These are phyloP conservation scores for Bretziella fagacearum DNA, from an alignment of 2,329 filamentous ascomycete species.

Conservation along the genomic window DNA sequence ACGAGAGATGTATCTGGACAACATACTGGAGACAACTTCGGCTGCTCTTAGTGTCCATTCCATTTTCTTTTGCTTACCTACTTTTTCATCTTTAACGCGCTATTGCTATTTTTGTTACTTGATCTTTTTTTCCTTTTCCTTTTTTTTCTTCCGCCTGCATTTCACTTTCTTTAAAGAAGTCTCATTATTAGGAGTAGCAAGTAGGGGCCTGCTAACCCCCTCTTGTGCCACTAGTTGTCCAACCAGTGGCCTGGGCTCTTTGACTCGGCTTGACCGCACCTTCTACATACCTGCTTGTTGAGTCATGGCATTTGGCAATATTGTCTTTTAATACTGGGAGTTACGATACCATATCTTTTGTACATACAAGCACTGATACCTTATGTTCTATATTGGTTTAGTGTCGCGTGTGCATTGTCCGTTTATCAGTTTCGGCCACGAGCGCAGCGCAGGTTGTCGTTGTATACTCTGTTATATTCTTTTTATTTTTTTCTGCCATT, in stretches of 20 bases:
- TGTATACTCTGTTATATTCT: neutral
- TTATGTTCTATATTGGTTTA: neutral
- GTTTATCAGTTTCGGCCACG: neutral
- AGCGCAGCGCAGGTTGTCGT: neutral
- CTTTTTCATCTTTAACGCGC: too few relatives aligned
- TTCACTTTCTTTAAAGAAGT: neutral
- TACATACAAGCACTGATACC: neutral
- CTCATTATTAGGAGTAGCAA: neutral
- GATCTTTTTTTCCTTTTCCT: too few relatives aligned
- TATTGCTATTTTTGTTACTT: too few relatives aligned
- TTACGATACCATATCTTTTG: neutral
- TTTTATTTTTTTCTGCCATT: neutral
- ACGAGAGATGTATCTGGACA: too few relatives aligned
- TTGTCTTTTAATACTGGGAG: conserved; percentile 1
- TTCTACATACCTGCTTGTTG: neutral
- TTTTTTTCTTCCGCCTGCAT: neutral
- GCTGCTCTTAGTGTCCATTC: too few relatives aligned
- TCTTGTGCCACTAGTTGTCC: neutral
- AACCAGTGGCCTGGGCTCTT: neutral
- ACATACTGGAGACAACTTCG: too few relatives aligned
- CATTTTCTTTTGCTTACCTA: too few relatives aligned
- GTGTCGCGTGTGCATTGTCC: neutral
- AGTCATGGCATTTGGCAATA: neutral
- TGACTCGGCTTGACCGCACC: neutral
- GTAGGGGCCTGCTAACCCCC: neutral